Percentiles rank a stretch among this genome's conserved stretches.
phyloP scores from a whole-genome alignment of 2,329 filamentous ascomycete species.

The Sporothrix schenckii region DNA sequence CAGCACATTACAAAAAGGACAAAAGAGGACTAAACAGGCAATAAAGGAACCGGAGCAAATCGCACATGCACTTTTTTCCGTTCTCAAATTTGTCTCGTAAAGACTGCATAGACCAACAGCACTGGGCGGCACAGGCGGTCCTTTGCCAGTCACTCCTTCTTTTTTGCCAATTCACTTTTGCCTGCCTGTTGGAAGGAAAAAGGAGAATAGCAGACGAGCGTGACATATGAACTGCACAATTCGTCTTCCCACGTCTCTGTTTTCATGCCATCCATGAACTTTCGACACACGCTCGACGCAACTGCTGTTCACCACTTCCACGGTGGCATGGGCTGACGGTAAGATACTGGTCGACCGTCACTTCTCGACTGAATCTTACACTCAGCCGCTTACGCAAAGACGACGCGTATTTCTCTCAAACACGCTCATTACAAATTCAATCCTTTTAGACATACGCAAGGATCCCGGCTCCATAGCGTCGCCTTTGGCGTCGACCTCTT shows the following conservation, averaged over 20 bases:
- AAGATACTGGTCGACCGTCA: background rate
- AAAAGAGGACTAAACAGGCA: background rate
- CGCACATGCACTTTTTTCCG: background rate
- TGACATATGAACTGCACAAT: conserved; percentile 16
- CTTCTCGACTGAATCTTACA: background rate
- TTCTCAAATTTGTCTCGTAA: conserved; percentile 3
- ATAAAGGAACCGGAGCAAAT: background rate
- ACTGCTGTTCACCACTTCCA: background rate
- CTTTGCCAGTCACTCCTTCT: background rate
- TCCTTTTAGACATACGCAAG: background rate
- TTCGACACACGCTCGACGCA: background rate
- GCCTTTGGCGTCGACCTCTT: background rate
- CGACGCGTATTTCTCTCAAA: no score
- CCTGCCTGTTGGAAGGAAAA: background rate
- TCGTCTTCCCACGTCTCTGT: background rate
- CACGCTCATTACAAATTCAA: background rate
- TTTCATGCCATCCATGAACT: background rate
- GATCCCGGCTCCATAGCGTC: conserved; percentile 14
- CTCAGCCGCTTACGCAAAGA: background rate
- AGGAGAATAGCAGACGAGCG: background rate
- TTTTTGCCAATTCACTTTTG: conserved; percentile 1
- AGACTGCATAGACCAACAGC: conserved; percentile 10
- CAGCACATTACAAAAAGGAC: background rate
- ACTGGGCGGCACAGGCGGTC: conserved; percentile 8
- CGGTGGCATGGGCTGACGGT: background rate